A percentile compares a stretch with the other conserved stretches of the same genome.
phyloP scores from a whole-genome alignment of 1,284 basidiomycete species.

The Tilletia setariae region DNA sequence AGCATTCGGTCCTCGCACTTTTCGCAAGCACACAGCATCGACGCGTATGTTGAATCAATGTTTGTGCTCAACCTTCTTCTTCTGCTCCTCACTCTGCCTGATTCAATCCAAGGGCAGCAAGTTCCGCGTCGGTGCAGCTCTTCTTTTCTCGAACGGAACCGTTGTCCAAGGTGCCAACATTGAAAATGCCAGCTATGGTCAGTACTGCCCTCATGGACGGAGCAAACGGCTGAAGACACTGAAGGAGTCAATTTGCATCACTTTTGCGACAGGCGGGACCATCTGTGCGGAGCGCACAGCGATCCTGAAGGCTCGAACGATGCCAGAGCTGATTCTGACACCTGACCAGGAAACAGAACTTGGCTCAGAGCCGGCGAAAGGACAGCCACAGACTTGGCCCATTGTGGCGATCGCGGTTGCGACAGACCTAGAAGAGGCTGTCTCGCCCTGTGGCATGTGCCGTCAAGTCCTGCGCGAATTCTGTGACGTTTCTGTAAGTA shows the following conservation, averaged over 20 bases:
- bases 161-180: slow-evolving; percentile 80
- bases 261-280: slow-evolving; percentile 26
- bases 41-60: too few species aligned
- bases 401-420: slow-evolving; percentile 34
- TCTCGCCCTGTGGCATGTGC: slow-evolving; percentile 73
- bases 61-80: too few species aligned
- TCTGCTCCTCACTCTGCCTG: too few species aligned
- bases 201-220: slow-evolving; percentile 30
- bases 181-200: slow-evolving; percentile 86
- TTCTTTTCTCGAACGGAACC: slow-evolving; percentile 67
- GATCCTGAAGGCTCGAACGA: slow-evolving; percentile 36
- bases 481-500: slow-evolving; percentile 56
- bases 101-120: slow-evolving; percentile 68
- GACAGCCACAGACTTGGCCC: background rate
- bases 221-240: too few species aligned
- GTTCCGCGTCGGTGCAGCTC: slow-evolving; percentile 81
- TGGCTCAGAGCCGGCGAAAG: background rate
- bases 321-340: slow-evolving; percentile 21
- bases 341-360: slow-evolving; percentile 21
- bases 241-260: background rate
- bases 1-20: too few species aligned
- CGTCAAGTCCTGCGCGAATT: slow-evolving; percentile 88
- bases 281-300: slow-evolving; percentile 52
- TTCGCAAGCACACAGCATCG: too few species aligned
- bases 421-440: slow-evolving; percentile 38